A percentile compares a stretch with the other conserved stretches of the same genome.
These are phyloP conservation scores for Botrytis byssoidea DNA, from an alignment of 2,329 filamentous ascomycete genomes.

Conservation along the genomic window DNA sequence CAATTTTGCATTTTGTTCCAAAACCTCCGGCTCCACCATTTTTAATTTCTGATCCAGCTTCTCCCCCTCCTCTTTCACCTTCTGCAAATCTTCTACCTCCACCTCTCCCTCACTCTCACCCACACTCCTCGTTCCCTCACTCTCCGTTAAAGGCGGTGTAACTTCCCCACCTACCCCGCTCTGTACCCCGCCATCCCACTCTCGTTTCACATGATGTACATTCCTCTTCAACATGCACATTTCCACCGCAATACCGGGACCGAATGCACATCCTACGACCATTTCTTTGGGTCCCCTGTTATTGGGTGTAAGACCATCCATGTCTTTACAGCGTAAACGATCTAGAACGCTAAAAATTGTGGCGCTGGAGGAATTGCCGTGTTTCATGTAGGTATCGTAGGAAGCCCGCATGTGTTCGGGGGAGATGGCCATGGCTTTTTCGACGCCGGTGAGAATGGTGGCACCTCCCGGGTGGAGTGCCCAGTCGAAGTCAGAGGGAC, in stretches of 20 bases:
- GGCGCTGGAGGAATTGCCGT: conserved; percentile 68
- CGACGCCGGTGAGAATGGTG: conserved; percentile 63
- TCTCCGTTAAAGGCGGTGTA: conserved; percentile 38
- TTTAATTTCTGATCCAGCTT: conserved; percentile 27
- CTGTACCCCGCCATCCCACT: conserved; percentile 22
- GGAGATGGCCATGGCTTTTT: conserved; percentile 55
- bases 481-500: conserved; percentile 65
- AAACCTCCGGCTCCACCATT: conserved; percentile 25
- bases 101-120: conserved; percentile 27
- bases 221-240: conserved; percentile 60
- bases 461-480: conserved; percentile 69
- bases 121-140: conserved; percentile 35
- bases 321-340: conserved; percentile 56
- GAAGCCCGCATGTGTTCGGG: conserved; percentile 67
- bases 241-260: conserved; percentile 66
- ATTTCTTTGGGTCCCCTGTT: conserved; percentile 52
- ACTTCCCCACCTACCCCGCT: conserved; percentile 27
- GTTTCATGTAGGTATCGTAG: conserved; percentile 65
- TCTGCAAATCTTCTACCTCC: conserved; percentile 26
- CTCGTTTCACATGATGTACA: conserved; percentile 33
- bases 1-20: conserved; percentile 24
- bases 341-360: conserved; percentile 69
- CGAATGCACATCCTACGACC: conserved; percentile 67
- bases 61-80: conserved; percentile 27
- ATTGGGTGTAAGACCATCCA: conserved; percentile 55